These are phyloP conservation scores for Termitomyces eurrhizus DNA, from an alignment of 768 basidiomycete genomes.

Conservation along the genomic window DNA sequence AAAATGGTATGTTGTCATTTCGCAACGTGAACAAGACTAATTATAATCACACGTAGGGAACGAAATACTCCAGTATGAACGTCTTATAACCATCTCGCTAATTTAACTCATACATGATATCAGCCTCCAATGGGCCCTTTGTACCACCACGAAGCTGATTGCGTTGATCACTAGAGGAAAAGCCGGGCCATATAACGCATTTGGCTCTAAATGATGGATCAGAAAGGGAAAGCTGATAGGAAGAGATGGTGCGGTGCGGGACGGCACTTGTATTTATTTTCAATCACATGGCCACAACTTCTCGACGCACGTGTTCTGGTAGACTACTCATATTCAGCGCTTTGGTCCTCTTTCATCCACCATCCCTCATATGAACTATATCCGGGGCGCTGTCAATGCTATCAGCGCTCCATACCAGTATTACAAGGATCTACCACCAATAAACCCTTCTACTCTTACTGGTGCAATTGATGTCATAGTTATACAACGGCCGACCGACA, in stretches of 20 bases:
- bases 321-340: background rate
- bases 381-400: slow-evolving; percentile 81
- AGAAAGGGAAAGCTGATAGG: slow-evolving; percentile 1
- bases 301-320: slow-evolving; percentile 13
- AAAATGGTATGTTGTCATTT: slow-evolving; percentile 72
- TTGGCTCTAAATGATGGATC: slow-evolving; percentile 4
- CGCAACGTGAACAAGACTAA: slow-evolving; percentile 13
- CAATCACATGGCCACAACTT: slow-evolving; percentile 18
- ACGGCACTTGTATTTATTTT: background rate
- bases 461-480: slow-evolving; percentile 99
- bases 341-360: slow-evolving; percentile 13
- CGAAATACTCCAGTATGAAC: slow-evolving; percentile 72
- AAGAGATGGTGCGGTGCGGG: background rate
- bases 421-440: slow-evolving; percentile 79
- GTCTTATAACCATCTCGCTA: slow-evolving; percentile 6
- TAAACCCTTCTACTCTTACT: slow-evolving; percentile 95
- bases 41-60: slow-evolving; percentile 48
- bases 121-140: slow-evolving; percentile 62
- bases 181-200: background rate
- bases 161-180: slow-evolving; percentile 28
- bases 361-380: slow-evolving; percentile 67
- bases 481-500: slow-evolving; percentile 66
- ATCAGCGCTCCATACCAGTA: slow-evolving; percentile 87
- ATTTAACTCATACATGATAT: slow-evolving; percentile 12
- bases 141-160: slow-evolving; percentile 55